Conservation (phyloP, 73 alveolate genomes). For the Tetrahymena borealis region DNA sequence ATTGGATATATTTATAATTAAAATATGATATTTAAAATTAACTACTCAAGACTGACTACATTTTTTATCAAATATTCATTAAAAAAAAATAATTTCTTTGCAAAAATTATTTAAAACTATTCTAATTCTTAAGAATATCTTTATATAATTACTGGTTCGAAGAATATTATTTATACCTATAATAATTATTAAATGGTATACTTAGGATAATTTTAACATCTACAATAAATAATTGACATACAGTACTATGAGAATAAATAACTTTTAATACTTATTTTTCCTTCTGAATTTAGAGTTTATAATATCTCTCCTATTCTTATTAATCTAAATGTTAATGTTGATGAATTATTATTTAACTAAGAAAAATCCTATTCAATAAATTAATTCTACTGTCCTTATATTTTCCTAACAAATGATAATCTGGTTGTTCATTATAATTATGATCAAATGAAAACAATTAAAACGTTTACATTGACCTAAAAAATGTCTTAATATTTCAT, state of each 20-base stretch:
- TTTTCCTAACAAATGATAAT: background rate
- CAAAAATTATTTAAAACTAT: no score
- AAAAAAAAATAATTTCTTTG: no score
- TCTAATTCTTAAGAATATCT: no score
- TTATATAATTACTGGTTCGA: background rate
- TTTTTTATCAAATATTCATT: background rate
- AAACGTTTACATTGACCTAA: background rate
- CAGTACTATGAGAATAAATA: background rate
- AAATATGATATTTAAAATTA: no score
- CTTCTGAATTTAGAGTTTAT: background rate
- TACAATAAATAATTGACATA: no score
- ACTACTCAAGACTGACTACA: background rate
- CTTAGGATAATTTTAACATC: background rate
- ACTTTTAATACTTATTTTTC: no score
- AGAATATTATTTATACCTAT: background rate
- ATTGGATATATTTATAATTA: background rate
- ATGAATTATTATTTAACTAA: no score
- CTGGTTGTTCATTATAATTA: background rate
- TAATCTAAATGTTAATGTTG: background rate
- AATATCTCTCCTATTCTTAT: background rate
- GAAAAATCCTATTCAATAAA: background rate
- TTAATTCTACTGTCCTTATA: background rate
- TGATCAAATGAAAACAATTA: background rate
- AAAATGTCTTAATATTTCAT: background rate
- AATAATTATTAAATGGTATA: no score